Percentiles rank a stretch among this genome's conserved stretches.
These are phyloP conservation scores for Aspergillus chevalieri DNA, from an alignment of 2,329 filamentous ascomycete genomes.

Conservation along the genomic window DNA sequence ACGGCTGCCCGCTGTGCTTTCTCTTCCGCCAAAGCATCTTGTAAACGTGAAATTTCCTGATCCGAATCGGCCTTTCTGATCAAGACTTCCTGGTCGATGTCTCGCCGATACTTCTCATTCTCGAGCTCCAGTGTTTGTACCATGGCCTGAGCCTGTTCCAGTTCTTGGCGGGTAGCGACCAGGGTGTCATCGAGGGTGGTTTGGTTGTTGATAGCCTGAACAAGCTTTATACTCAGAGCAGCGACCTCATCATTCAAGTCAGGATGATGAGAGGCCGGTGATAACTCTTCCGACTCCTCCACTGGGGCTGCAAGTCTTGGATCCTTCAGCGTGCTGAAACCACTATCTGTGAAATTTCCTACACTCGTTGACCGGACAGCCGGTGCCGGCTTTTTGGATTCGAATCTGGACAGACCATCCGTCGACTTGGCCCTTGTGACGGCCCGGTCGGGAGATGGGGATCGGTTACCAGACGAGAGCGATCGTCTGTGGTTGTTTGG, in stretches of 20 bases:
- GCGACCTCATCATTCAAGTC: conserved; percentile 73
- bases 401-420: conserved; percentile 34
- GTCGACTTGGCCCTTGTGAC: conserved; percentile 42
- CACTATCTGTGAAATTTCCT: conserved; percentile 30
- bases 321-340: conserved; percentile 44
- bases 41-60: conserved; percentile 58
- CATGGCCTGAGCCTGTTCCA: conserved; percentile 64
- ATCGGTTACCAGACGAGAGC: conserved; percentile 30
- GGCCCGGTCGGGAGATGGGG: conserved; percentile 29
- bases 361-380: conserved; percentile 21
- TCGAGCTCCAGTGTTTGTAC: conserved; percentile 64
- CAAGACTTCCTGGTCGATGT: conserved; percentile 68
- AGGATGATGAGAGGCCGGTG: conserved; percentile 43
- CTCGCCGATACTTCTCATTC: conserved; percentile 61
- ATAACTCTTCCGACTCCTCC: conserved; percentile 31
- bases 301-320: conserved; percentile 32
- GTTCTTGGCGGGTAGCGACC: conserved; percentile 72
- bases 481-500: conserved; percentile 32
- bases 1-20: conserved; percentile 57
- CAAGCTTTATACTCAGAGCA: conserved; percentile 86
- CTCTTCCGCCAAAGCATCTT: conserved; percentile 58
- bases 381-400: conserved; percentile 18
- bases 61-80: conserved; percentile 71
- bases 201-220: conserved; percentile 95
- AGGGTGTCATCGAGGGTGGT: conserved; percentile 85